Conservation (phyloP, 2,329 filamentous ascomycete species). For the Periconia sp. region DNA sequence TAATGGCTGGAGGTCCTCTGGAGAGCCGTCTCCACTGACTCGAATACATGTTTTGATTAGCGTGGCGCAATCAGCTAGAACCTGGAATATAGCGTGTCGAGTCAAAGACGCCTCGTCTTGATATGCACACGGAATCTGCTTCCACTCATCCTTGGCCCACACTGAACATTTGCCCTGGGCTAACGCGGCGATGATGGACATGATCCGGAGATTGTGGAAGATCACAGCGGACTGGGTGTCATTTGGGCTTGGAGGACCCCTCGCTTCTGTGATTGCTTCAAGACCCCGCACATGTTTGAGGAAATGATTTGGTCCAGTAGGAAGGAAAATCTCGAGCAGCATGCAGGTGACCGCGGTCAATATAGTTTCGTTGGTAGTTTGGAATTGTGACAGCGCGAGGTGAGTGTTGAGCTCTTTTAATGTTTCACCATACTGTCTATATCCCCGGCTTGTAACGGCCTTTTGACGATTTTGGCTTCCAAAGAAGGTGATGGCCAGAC, state of each 20-base stretch:
- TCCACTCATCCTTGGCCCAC: slow-evolving; percentile 32
- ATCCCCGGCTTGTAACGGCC: slow-evolving; percentile 25
- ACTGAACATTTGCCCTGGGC: slow-evolving; percentile 22
- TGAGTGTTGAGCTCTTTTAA: slow-evolving; percentile 28
- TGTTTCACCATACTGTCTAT: slow-evolving; percentile 30
- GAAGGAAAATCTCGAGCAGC: slow-evolving; percentile 35
- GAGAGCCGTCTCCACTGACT: slow-evolving; percentile 3
- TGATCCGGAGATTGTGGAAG: slow-evolving; percentile 24
- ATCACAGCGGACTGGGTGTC: slow-evolving; percentile 17
- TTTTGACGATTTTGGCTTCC: slow-evolving; percentile 30
- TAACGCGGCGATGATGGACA: slow-evolving; percentile 32
- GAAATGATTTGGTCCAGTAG: slow-evolving; percentile 32
- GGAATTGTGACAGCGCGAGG: slow-evolving; percentile 20
- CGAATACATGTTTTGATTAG: slow-evolving; percentile 21
- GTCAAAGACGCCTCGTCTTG: slow-evolving; percentile 17
- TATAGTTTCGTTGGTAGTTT: slow-evolving; percentile 31
- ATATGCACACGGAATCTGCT: slow-evolving; percentile 16
- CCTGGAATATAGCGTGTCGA: slow-evolving; percentile 24
- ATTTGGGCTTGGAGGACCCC: slow-evolving; percentile 25
- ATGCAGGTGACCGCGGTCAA: slow-evolving; percentile 32
- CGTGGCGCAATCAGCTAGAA: slow-evolving; percentile 32
- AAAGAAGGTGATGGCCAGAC: slow-evolving; percentile 32
- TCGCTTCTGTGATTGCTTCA: slow-evolving; percentile 30
- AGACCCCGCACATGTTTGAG: slow-evolving; percentile 34
- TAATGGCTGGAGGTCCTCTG: slow-evolving; percentile 10